Evolutionary conservation across 1,284 basidiomycete species (phyloP).

Genomic region (Ustilago cynodontis): DNA sequence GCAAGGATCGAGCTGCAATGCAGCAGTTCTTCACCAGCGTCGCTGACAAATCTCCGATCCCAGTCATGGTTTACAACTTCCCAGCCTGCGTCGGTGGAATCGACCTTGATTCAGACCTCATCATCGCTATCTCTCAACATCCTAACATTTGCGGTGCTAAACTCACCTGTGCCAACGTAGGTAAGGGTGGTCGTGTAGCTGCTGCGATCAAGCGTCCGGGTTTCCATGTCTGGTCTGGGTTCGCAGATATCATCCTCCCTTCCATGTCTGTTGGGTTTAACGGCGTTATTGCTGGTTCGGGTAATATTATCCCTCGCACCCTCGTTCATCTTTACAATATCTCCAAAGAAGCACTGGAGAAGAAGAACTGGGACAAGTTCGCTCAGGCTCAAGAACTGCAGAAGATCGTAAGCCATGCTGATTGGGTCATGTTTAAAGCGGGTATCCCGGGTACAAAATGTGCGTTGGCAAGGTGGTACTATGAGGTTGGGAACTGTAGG

Average conservation of each 20-base stretch:
- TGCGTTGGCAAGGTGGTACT: constrained; percentile 78
- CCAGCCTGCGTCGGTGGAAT: constrained; percentile 78
- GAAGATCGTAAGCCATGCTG: constrained; percentile 81
- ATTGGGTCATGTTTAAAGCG: constrained; percentile 81
- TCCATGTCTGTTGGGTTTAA: constrained; percentile 44
- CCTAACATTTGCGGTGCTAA: constrained; percentile 88
- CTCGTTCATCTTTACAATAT: constrained; percentile 78
- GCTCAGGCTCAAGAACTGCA: constrained; percentile 81
- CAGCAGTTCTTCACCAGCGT: constrained; percentile 84
- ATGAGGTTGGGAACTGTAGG: constrained; percentile 81
- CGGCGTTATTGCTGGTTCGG: constrained; percentile 55
- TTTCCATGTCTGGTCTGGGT: constrained; percentile 50
- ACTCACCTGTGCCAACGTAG: constrained; percentile 88
- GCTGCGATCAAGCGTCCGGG: constrained; percentile 73
- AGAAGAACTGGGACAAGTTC: constrained; percentile 69
- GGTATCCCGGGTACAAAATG: constrained; percentile 86
- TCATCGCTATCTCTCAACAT: constrained; percentile 82
- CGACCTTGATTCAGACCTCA: constrained; percentile 86
- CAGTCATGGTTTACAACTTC: constrained; percentile 91
- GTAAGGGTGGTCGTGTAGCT: constrained; percentile 86
- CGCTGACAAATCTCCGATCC: constrained; percentile 81
- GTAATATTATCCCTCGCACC: constrained; percentile 73
- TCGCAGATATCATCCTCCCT: constrained; percentile 54
- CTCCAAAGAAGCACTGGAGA: constrained; percentile 70
- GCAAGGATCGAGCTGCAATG: constrained; percentile 75